phyloP scores from a whole-genome alignment of 768 basidiomycete genomes.

The Kwoniella sp. region DNA sequence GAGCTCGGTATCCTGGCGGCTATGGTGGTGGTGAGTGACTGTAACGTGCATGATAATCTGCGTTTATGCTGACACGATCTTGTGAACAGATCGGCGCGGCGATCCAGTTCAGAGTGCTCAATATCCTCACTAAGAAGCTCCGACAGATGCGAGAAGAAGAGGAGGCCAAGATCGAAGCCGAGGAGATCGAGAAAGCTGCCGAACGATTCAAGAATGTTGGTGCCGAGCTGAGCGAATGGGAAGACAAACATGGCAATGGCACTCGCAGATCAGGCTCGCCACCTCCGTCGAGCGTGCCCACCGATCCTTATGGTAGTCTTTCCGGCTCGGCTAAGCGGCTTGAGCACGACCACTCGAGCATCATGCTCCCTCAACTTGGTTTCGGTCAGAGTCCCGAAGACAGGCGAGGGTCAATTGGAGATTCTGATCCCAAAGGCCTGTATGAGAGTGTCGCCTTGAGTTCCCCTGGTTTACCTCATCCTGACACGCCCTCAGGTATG shows the following conservation, averaged over 20 bases:
- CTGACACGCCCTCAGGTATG: conserved; percentile 3
- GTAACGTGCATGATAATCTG: background rate
- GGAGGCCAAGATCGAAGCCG: conserved; percentile 70
- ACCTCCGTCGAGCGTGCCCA: conserved; percentile 11
- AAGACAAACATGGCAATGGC: conserved; percentile 74
- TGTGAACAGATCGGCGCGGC: conserved; percentile 70
- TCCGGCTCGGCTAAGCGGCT: conserved; percentile 4
- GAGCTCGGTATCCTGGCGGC: conserved; percentile 87
- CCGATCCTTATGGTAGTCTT: conserved; percentile 11
- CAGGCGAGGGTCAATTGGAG: conserved; percentile 24
- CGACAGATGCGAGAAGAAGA: conserved; percentile 73
- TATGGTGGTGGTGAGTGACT: conserved; percentile 65
- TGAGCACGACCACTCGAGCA: conserved; percentile 10
- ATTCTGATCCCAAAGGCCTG: conserved; percentile 11
- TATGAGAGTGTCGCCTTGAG: conserved; percentile 21
- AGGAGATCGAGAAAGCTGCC: conserved; percentile 74
- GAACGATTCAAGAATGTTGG: conserved; percentile 67
- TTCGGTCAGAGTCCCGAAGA: conserved; percentile 22
- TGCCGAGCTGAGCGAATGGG: conserved; percentile 80
- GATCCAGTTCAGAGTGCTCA: conserved; percentile 83
- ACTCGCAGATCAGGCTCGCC: conserved; percentile 15
- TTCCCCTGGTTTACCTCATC: conserved; percentile 19
- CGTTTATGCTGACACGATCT: background rate
- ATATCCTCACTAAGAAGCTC: conserved; percentile 70
- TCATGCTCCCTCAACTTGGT: conserved; percentile 32